Base-by-base conservation (phyloP, 768 basidiomycete genomes). In the Megacollybia marginata region DNA sequence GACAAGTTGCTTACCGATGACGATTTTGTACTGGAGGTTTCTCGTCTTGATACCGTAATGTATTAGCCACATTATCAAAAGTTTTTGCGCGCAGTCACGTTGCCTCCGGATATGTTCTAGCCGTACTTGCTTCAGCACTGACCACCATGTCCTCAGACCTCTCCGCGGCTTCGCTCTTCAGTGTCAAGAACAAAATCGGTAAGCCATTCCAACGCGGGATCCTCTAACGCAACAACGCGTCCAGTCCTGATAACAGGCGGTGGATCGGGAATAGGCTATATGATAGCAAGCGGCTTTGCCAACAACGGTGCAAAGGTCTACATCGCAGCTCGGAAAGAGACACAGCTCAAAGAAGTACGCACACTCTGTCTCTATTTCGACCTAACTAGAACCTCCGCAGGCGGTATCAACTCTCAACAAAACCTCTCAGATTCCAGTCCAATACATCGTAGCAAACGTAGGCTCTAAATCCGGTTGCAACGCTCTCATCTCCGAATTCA, bases 221-320 rank as follows among this genome's bases (percentile, higher is more conserved):
- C 23, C 42, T 10, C 42, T 48, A 49, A 31, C 23, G 42, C 47
- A 16, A 44, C 47, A 16, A 44, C 16, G 43, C n/a, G 9, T 19
- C 13, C 42, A 85, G 87, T 85, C 46, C 78, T 91, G 43, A 78
- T 91, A 16, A 92, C 88, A 1, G 91, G 91, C 2, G 91, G 91
- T 18, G 81, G 86, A 44, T 84, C 85, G 36, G 91, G 91, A 1
- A 79, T 94, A 42, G 91, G 91, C 8, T 82, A 79, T 59, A 85
- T 89, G 78, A 91, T 93, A 57, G 89, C 92, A 19, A 69, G 80
- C 0, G 83, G 87, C 1, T 84, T 90, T 56, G 87, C 85, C 1
- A 79, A 84, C 66, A 92, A 93, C 58, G 92, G 92, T 11, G 88
- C 85, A 33, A 85, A 81, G 57, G 92, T 95, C 38, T 92, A 93